Conservation (phyloP, 768 basidiomycete genomes). For the Pleurotus salmoneostramineus region DNA sequence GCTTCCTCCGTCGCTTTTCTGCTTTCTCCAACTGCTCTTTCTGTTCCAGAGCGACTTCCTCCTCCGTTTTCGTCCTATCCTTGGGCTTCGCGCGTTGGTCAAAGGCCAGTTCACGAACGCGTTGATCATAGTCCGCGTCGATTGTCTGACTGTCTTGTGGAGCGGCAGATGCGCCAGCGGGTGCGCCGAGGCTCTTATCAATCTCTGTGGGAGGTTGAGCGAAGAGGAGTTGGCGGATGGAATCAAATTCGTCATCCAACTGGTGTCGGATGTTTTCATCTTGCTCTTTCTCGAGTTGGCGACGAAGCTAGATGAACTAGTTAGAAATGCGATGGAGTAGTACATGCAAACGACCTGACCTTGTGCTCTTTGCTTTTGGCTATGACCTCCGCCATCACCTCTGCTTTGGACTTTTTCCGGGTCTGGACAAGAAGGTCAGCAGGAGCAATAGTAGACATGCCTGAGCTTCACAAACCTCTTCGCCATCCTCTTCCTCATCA, state of each 20-base stretch:
- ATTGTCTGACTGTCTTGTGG: slow-evolving; percentile 12
- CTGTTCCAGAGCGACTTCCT: slow-evolving; percentile 86
- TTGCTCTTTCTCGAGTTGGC: slow-evolving; percentile 86
- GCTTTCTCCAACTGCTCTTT: slow-evolving; percentile 85
- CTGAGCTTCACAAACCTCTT: neutral
- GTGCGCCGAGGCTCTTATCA: slow-evolving; percentile 31
- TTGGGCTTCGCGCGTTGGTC: slow-evolving; percentile 93
- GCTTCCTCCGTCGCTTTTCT: slow-evolving; percentile 68
- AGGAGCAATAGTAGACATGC: no score
- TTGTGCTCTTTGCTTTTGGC: slow-evolving; percentile 97
- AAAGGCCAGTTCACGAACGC: slow-evolving; percentile 88
- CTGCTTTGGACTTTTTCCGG: slow-evolving; percentile 87
- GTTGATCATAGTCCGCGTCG: slow-evolving; percentile 86
- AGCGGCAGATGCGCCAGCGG: slow-evolving; percentile 17
- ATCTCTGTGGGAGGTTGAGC: slow-evolving; percentile 44
- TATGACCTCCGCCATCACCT: slow-evolving; percentile 97
- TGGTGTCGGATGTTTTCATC: slow-evolving; percentile 84
- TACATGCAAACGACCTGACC: slow-evolving; percentile 35
- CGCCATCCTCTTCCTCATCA: slow-evolving; percentile 33
- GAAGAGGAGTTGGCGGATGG: slow-evolving; percentile 72
- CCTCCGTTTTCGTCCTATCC: slow-evolving; percentile 94
- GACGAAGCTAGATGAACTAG: slow-evolving; percentile 49
- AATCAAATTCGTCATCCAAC: slow-evolving; percentile 85
- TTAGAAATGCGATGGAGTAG: neutral
- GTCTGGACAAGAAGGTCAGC: neutral